These are phyloP conservation scores for Backusella australiensis DNA, from an alignment of 192 early-diverging fungal genomes.

Conservation along the genomic window DNA sequence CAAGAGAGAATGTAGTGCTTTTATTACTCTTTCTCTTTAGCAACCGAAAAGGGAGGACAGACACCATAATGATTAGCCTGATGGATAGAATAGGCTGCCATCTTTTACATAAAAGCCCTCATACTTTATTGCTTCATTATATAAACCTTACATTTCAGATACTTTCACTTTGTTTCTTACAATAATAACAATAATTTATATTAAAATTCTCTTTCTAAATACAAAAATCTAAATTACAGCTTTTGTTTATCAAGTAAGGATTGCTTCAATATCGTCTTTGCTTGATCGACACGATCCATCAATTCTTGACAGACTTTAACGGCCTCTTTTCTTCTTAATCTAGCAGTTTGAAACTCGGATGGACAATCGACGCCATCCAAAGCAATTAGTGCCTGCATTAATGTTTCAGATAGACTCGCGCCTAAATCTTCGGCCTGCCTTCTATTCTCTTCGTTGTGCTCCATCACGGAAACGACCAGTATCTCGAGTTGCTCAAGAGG, in stretches of 20 bases:
- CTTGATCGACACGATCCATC: conserved; percentile 75
- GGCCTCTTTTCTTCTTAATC: conserved; percentile 68
- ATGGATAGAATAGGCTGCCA: background rate
- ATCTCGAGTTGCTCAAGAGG: conserved; percentile 36
- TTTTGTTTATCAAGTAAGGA: background rate
- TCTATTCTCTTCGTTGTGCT: conserved; percentile 40
- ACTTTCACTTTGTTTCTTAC: background rate
- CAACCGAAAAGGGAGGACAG: background rate
- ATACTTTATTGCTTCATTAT: background rate
- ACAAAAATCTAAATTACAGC: background rate
- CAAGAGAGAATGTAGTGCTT: background rate
- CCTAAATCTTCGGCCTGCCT: conserved; percentile 70
- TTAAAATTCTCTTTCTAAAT: background rate
- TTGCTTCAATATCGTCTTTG: conserved; percentile 40
- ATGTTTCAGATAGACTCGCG: conserved; percentile 62
- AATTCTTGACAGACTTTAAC: conserved; percentile 70
- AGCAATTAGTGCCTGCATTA: conserved; percentile 77
- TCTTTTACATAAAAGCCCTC: background rate
- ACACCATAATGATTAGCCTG: background rate
- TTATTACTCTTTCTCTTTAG: background rate
- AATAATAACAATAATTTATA: background rate
- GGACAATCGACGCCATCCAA: conserved; percentile 73
- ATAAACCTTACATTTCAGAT: background rate
- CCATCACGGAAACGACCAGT: background rate
- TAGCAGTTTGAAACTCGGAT: conserved; percentile 66